phyloP scores from a whole-genome alignment of 2,329 filamentous ascomycete species.

The Hymenoscyphus salicellus region DNA sequence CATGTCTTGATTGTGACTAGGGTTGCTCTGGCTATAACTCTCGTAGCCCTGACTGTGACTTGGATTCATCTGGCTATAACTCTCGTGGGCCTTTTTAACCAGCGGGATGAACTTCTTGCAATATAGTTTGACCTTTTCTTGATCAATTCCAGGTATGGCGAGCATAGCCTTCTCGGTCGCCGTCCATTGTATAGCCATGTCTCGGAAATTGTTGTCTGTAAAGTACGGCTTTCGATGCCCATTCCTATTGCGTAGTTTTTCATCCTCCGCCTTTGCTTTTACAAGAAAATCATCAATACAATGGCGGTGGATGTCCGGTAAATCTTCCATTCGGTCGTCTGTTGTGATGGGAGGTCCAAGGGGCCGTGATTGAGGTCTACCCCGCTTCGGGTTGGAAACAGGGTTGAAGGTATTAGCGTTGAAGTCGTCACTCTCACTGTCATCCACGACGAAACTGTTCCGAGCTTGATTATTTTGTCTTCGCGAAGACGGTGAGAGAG shows the following conservation, averaged over 20 bases:
- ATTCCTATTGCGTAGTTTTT: conserved; percentile 58
- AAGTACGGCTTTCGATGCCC: conserved; percentile 60
- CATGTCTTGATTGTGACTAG: conserved; percentile 27
- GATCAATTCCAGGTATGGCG: conserved; percentile 60
- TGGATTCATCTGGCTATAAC: conserved; percentile 51
- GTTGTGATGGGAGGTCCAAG: conserved; percentile 58
- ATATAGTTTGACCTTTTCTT: conserved; percentile 58
- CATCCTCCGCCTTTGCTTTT: conserved; percentile 58
- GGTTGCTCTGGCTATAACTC: conserved; percentile 49
- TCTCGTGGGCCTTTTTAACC: conserved; percentile 47
- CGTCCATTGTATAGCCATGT: conserved; percentile 72
- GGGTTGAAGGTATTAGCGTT: conserved; percentile 38
- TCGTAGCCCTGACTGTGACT: conserved; percentile 26
- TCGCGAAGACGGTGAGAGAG: conserved; percentile 48
- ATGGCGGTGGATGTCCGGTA: conserved; percentile 60
- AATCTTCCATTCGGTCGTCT: conserved; percentile 51
- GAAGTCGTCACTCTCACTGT: conserved; percentile 8
- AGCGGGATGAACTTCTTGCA: conserved; percentile 61
- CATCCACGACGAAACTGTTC: not conserved
- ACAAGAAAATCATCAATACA: conserved; percentile 64
- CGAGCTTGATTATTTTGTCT: conserved; percentile 28
- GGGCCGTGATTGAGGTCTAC: conserved; percentile 32
- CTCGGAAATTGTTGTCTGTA: conserved; percentile 64
- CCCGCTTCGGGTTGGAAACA: not conserved
- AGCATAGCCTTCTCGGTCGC: conserved; percentile 59